Base-by-base conservation (phyloP, 345 rosid genomes). In the Euphorbia tirucalli region DNA sequence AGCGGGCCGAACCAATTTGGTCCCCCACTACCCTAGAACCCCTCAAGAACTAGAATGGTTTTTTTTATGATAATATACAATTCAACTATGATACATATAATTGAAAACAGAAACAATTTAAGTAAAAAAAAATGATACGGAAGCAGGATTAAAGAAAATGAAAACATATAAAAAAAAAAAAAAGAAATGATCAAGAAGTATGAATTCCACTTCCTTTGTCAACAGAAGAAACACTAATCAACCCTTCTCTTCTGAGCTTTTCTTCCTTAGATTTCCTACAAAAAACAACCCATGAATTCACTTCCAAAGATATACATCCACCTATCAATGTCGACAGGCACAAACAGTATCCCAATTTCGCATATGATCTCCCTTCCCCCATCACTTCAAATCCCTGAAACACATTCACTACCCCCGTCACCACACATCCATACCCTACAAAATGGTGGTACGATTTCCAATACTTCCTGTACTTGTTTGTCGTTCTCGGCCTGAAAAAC, bases 371-470 rank as follows among this genome's bases (percentile, higher is more conserved):
- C 58, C 90, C 80, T 61, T 82, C 89, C 41, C 92, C 96, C 87
- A 95, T 87, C 3, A 91, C 98, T 43, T 92, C 96, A 15, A 92
- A 90, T 43, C 99, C 99, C 60, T 95, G 96, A 65, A 92, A 92
- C 66, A 95, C 98, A 80, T 95, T 92, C 79, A 95, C 98, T n/a
- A 95, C 89, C 0, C 99, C 98, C 27, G 92, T 44, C 56, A 95
- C 97, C 39, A 95, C 97, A 18, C 98, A 90, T 7, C 84, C 86
- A 27, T 95, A 90, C 78, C 99, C 98, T 0, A 95, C 98, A 75
- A 93, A 88, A 80, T 95, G 98, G 81, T 95, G 97, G 81, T 95
- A 95, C 1, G 97, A 90, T 80, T 95, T 95, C 98, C 99, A 95
- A 16, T 95, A 91, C 70, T 86, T 95, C 72, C 99, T 77, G 68